phyloP scores from a whole-genome alignment of 1,139 yeast species.

The Wickerhamomyces sp. region DNA sequence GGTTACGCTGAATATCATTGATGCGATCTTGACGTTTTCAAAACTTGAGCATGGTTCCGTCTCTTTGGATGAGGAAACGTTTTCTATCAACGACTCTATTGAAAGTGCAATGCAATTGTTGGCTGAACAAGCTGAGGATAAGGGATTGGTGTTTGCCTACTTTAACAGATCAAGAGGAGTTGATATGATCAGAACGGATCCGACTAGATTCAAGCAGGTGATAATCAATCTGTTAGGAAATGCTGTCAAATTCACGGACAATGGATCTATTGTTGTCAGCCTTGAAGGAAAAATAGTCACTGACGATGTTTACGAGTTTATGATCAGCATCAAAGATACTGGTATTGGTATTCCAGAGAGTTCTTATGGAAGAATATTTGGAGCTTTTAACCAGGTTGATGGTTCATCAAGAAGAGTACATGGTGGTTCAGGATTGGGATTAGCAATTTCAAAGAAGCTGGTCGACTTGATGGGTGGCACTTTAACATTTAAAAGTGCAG shows the following conservation, averaged over 20 bases:
- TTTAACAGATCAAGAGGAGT: conserved; percentile 40
- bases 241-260: conserved; percentile 50
- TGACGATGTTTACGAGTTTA: conserved; percentile 37
- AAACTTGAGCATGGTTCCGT: conserved; percentile 55
- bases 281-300: conserved; percentile 32
- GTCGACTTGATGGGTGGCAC: conserved; percentile 58
- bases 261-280: conserved; percentile 43
- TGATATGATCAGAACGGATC: conserved; percentile 44
- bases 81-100: conserved; percentile 45
- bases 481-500: conserved; percentile 45
- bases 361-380: conserved; percentile 45
- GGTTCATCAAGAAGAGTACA: conserved; percentile 51
- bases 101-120: conserved; percentile 49
- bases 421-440: conserved; percentile 60
- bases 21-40: conserved; percentile 52
- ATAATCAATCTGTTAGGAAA: conserved; percentile 52
- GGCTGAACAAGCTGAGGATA: conserved; percentile 47
- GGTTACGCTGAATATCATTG: conserved; percentile 50
- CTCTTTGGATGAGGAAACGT: conserved; percentile 42
- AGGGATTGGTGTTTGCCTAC: conserved; percentile 44
- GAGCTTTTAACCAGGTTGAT: conserved; percentile 59
- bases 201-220: conserved; percentile 48
- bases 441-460: conserved; percentile 53
- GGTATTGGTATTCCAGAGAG: conserved; percentile 59
- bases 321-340: conserved; percentile 44